Evolutionary conservation across 1,139 yeast species (phyloP).

Genomic region (Casaregolazyma suthepensis): DNA sequence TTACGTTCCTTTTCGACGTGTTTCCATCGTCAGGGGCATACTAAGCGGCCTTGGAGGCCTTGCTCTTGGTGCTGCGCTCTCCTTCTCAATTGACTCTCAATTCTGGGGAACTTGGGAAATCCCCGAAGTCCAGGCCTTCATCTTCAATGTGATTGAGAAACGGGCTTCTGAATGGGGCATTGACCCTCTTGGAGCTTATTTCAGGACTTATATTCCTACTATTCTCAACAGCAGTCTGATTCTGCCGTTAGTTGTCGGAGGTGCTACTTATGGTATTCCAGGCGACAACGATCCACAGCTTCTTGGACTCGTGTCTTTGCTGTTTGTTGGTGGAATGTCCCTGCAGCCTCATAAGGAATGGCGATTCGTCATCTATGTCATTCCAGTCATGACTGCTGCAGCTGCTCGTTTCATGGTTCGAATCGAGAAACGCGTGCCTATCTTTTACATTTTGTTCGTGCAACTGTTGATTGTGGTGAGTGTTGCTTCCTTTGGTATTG

Average conservation of each 20-base stretch:
- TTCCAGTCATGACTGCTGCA: conserved; percentile 60
- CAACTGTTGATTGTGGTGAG: conserved; percentile 28
- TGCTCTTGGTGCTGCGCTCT: conserved; percentile 44
- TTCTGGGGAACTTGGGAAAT: conserved; percentile 57
- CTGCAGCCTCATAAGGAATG: conserved; percentile 91
- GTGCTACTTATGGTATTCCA: conserved; percentile 19
- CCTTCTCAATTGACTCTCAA: conserved; percentile 59
- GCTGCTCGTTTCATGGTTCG: conserved; percentile 59
- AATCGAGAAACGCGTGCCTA: conserved; percentile 10
- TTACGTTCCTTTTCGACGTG: conserved; percentile 34
- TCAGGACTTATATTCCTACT: conserved; percentile 50
- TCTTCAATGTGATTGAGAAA: conserved; percentile 69
- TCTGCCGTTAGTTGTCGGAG: conserved; percentile 25
- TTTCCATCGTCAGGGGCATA: conserved; percentile 36
- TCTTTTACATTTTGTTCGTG: conserved; percentile 21
- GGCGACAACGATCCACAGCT: not conserved
- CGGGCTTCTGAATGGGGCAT: conserved; percentile 77
- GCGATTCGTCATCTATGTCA: conserved; percentile 74
- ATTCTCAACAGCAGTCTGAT: conserved; percentile 53
- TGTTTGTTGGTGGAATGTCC: conserved; percentile 60
- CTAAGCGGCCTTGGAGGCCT: conserved; percentile 49
- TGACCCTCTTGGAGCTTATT: conserved; percentile 68
- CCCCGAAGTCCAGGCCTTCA: conserved; percentile 71
- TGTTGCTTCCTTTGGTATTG: conserved; percentile 37
- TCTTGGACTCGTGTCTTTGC: conserved; percentile 42